Base-by-base conservation (phyloP, 257 asterid genomes). In the Solanum gandarillasii region DNA sequence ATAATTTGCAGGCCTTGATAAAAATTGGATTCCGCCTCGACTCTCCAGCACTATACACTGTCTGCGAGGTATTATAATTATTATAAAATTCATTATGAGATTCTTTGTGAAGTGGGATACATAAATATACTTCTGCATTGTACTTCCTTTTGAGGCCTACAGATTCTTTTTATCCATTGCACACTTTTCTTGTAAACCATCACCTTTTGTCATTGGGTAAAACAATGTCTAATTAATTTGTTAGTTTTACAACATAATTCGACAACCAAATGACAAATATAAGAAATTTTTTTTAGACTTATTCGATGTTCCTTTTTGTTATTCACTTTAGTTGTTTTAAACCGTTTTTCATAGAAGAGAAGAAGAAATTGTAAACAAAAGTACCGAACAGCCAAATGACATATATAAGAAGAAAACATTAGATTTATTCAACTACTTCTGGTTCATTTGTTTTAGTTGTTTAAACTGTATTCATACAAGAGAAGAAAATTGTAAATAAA, bases 11-110 rank as follows among this genome's bases (percentile, higher is more conserved):
- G 98, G 98, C 95, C 41, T 90, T 95, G 94, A 93, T 90, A 89
- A 95, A 93, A 90, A 88, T 93, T 86, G 98, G 96, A 58, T 93
- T 92, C 84, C 88, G 93, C 87, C 95, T 95, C 1, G 98, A 95
- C 92, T 92, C 98, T 46, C 98, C 98, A 11, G 95, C 98, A 87
- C 92, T 95, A 71, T 95, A 95, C 86, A 94, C 96, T 27, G 98
- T 90, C 79, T 95, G 98, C 90, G 98, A 95, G 98, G 98, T 95
- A 91, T 90, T 84, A 14, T 79, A 79, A 27, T 79, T 41, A 29
- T 79, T 41, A 16, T 14, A 43, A 46, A 43, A 79, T 25, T 43
- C 27, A 27, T 79, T 79, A 25, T 41, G 65, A 14, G 84, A 79
- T 79, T 46, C 67, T 79, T 46, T 27, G 25, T 79, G 85, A 79